Conservation (phyloP, 257 asterid genomes). For the Solanum tarapatanum region DNA sequence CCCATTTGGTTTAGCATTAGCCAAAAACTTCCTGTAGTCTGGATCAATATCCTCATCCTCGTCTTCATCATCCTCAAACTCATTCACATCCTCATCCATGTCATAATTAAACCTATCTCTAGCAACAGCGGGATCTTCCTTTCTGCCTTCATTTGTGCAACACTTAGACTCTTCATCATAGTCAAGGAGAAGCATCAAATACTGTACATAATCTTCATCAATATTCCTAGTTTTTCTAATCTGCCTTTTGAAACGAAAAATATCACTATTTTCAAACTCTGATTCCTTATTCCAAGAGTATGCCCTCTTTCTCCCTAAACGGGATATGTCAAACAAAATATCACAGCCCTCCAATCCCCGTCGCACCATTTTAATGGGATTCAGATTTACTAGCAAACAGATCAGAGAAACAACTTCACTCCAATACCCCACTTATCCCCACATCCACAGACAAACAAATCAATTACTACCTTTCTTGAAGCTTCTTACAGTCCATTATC, state of each 20-base stretch:
- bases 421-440: not conserved
- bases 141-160: not conserved
- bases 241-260: not conserved
- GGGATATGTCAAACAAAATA: not conserved
- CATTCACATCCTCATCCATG: not conserved
- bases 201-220: not conserved
- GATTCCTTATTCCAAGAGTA: not conserved
- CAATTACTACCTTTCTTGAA: not conserved
- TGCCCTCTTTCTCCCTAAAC: not conserved
- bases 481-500: not conserved
- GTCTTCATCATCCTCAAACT: not conserved
- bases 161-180: not conserved
- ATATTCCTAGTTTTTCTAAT: not conserved
- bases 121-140: not conserved
- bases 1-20: not conserved
- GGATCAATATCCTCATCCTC: not conserved
- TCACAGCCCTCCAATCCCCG: not conserved
- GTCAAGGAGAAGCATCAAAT: not conserved
- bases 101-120: not conserved
- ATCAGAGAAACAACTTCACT: constrained; percentile 2
- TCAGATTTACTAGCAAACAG: not conserved
- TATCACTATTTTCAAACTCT: not conserved
- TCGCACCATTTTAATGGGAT: not conserved
- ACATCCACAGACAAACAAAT: not conserved
- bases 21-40: not conserved